Percentiles rank a stretch among this genome's conserved stretches.
Conservation (phyloP, 805 yeast genomes). For the Saturnispora serradocipensis region DNA sequence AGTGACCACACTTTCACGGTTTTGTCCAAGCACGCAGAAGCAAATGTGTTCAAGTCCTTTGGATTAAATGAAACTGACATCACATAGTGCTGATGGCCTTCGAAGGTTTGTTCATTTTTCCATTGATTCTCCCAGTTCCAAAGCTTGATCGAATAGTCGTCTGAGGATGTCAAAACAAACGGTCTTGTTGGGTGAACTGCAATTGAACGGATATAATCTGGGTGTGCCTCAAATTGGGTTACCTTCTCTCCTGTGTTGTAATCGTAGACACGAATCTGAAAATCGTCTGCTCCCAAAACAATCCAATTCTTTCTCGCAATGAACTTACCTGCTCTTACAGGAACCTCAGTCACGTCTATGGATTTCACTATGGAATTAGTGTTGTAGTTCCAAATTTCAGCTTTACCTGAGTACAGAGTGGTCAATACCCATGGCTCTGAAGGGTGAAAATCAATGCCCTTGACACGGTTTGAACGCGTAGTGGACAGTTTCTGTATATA, state of each 20-base stretch:
- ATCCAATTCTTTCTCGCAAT: conserved; percentile 97
- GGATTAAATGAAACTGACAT: conserved; percentile 95
- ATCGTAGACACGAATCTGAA: conserved; percentile 86
- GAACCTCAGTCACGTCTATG: conserved; percentile 90
- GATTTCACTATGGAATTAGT: conserved; percentile 76
- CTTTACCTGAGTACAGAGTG: conserved; percentile 81
- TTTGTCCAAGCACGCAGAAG: conserved; percentile 92
- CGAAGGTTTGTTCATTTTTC: conserved; percentile 83
- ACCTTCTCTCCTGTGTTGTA: conserved; percentile 93
- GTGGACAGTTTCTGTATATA: conserved; percentile 60
- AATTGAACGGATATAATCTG: conserved; percentile 88
- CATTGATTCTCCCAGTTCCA: conserved; percentile 98
- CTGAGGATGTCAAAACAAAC: conserved; percentile 78
- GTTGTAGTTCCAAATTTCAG: conserved; percentile 92
- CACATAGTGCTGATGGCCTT: conserved; percentile 93
- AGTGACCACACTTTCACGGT: conserved; percentile 96
- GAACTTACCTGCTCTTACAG: conserved; percentile 91
- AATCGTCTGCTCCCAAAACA: conserved; percentile 93
- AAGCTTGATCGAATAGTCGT: conserved; percentile 82
- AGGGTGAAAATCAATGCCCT: conserved; percentile 97
- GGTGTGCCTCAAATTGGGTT: conserved; percentile 95
- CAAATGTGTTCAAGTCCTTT: conserved; percentile 95
- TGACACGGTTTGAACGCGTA: conserved; percentile 91
- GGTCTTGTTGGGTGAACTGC: conserved; percentile 95
- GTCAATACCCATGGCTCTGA: conserved; percentile 94